A percentile compares a stretch with the other conserved stretches of the same genome.
Conservation (phyloP, 2,329 filamentous ascomycete species). For the Colletotrichum sublineola region DNA sequence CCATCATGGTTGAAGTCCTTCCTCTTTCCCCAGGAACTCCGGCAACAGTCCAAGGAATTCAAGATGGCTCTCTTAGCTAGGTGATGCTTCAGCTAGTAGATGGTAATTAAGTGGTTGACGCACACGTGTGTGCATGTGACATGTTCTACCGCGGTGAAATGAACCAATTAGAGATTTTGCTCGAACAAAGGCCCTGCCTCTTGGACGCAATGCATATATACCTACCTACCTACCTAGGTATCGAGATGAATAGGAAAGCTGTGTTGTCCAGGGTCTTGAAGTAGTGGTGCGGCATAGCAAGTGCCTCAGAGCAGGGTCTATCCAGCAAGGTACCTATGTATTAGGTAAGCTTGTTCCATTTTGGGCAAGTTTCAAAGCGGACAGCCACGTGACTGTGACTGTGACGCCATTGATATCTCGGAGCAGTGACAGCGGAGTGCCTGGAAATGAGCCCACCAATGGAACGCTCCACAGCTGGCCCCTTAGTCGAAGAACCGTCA, state of each 20-base stretch:
- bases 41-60: not conserved
- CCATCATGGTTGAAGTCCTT: not conserved
- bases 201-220: too few relatives aligned
- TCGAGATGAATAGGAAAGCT: too few relatives aligned
- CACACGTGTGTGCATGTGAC: not conserved
- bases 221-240: too few relatives aligned
- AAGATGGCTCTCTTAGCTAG: not conserved
- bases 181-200: too few relatives aligned
- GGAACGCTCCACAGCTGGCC: slow-evolving; percentile 2
- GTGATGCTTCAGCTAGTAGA: not conserved
- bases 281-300: too few relatives aligned
- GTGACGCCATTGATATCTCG: slow-evolving; percentile 38
- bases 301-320: too few relatives aligned
- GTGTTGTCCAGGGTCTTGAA: too few relatives aligned
- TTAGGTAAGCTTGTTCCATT: slow-evolving; percentile 4
- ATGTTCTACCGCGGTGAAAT: not conserved
- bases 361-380: slow-evolving; percentile 17
- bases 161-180: too few relatives aligned
- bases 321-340: too few relatives aligned
- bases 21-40: not conserved
- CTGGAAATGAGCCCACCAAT: slow-evolving; percentile 26
- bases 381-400: slow-evolving; percentile 19
- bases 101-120: not conserved
- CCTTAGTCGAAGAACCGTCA: not conserved
- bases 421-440: slow-evolving; percentile 16